These are phyloP conservation scores for Pleurotus pulmonarius DNA, from an alignment of 768 basidiomycete genomes.

Conservation along the genomic window DNA sequence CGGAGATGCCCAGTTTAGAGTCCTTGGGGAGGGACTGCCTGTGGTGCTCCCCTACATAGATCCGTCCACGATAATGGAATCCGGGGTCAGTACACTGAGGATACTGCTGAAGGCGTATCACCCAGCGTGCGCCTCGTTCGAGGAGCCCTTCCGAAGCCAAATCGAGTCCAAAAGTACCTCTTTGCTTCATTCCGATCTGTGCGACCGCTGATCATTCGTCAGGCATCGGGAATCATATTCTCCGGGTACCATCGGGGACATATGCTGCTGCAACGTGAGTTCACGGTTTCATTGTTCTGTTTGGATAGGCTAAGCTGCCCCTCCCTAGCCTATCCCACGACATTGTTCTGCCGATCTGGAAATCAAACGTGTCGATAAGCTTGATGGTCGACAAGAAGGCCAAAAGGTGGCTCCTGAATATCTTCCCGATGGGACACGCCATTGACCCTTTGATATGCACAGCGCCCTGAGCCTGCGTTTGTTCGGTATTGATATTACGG, in stretches of 20 bases:
- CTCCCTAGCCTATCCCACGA: conserved; percentile 66
- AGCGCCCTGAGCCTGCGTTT: conserved; percentile 87
- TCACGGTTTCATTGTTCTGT: not conserved
- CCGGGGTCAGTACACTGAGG: conserved; percentile 53
- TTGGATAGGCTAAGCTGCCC: conserved; percentile 4
- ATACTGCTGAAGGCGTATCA: conserved; percentile 77
- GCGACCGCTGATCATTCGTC: not conserved
- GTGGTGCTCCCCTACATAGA: conserved; percentile 82
- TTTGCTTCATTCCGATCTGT: conserved; percentile 4
- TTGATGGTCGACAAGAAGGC: conserved; percentile 97
- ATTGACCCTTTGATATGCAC: conserved; percentile 3
- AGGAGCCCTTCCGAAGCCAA: conserved; percentile 49
- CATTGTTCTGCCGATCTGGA: conserved; percentile 93
- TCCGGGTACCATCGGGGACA: conserved; percentile 59
- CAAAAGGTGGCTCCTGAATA: conserved; percentile 62
- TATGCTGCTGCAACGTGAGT: conserved; percentile 54
- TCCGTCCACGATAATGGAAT: conserved; percentile 55
- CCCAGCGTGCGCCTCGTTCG: conserved; percentile 66
- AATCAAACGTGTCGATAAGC: conserved; percentile 80
- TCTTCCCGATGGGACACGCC: not conserved
- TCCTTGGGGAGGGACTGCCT: conserved; percentile 82
- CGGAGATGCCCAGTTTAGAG: conserved; percentile 60
- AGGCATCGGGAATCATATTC: conserved; percentile 73
- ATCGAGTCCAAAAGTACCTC: conserved; percentile 54
- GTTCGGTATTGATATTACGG: conserved; percentile 77